phyloP scores from a whole-genome alignment of 768 basidiomycete species.

The Collybiopsis luxurians region DNA sequence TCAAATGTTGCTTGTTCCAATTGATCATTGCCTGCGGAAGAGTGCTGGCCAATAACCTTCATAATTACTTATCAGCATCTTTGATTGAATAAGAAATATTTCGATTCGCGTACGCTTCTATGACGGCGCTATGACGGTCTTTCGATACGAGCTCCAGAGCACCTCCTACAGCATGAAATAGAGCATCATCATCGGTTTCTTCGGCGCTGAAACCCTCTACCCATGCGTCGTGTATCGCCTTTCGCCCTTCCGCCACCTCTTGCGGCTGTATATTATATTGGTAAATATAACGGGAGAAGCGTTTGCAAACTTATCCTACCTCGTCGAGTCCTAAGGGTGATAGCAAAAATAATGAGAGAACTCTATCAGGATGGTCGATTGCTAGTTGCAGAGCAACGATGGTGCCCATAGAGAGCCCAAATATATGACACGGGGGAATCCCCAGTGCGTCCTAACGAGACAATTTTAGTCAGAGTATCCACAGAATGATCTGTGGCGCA shows the following conservation, averaged over 20 bases:
- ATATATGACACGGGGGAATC: slow-evolving; percentile 35
- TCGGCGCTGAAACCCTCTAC: slow-evolving; percentile 19
- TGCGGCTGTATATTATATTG: slow-evolving; percentile 21
- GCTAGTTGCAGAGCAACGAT: slow-evolving; percentile 31
- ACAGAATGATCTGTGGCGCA: slow-evolving; percentile 13
- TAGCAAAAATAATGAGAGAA: slow-evolving; percentile 32
- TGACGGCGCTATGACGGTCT: slow-evolving; percentile 16
- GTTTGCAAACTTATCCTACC: slow-evolving; percentile 17
- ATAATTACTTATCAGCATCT: background rate
- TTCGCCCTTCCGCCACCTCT: slow-evolving; percentile 30
- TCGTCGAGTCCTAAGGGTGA: slow-evolving; percentile 33
- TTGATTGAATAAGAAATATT: background rate
- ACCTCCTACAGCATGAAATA: slow-evolving; percentile 26
- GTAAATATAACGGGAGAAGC: background rate
- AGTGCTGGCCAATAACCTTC: slow-evolving; percentile 21
- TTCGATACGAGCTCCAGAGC: slow-evolving; percentile 31
- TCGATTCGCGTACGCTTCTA: slow-evolving; percentile 20
- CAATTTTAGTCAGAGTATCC: too few relatives aligned
- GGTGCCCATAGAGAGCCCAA: slow-evolving; percentile 35
- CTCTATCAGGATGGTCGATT: slow-evolving; percentile 29
- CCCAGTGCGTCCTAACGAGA: slow-evolving; percentile 29
- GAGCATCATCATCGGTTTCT: slow-evolving; percentile 19
- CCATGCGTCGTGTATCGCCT: slow-evolving; percentile 33
- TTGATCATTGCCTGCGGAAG: slow-evolving; percentile 20
- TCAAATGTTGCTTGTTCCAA: slow-evolving; percentile 24